Evolutionary conservation across 176 grass and related monocot genomes (phyloP).

Genomic region (Oryza longistaminata): DNA sequence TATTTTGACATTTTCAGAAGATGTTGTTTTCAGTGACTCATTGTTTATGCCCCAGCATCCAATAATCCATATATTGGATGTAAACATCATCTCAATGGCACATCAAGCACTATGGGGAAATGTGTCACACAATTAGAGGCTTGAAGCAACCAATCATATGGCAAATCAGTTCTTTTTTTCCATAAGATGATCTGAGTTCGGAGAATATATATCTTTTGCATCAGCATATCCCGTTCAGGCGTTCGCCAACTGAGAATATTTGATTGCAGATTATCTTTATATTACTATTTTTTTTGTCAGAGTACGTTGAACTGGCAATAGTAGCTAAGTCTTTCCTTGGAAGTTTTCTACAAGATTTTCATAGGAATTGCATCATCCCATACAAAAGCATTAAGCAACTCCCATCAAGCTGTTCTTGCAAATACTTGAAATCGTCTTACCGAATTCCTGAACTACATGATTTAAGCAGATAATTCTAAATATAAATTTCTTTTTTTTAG

Average conservation of each 20-base stretch:
- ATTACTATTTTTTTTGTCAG: not conserved
- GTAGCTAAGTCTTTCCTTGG: not conserved
- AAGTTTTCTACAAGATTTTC: not conserved
- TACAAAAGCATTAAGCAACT: too few relatives aligned
- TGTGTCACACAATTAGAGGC: constrained; percentile 7
- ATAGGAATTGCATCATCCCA: too few relatives aligned
- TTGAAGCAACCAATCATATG: constrained; percentile 10
- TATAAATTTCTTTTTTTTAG: too few relatives aligned
- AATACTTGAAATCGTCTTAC: too few relatives aligned
- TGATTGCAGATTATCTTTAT: not conserved
- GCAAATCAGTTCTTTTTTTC: constrained; percentile 9
- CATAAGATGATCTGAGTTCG: not conserved
- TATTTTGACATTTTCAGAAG: constrained; percentile 5
- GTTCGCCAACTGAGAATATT: not conserved
- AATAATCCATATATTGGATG: not conserved
- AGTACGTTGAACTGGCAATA: constrained; percentile 6
- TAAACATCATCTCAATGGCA: not conserved
- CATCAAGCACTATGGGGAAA: not conserved
- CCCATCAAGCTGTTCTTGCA: too few relatives aligned
- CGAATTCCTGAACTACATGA: too few relatives aligned
- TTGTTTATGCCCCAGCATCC: constrained; percentile 9
- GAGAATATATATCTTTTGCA: constrained; percentile 10
- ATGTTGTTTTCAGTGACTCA: constrained; percentile 40
- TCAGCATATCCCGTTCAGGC: constrained; percentile 14
- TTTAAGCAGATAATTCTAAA: too few relatives aligned